A percentile compares a stretch with the other conserved stretches of the same genome.
phyloP scores from a whole-genome alignment of 768 basidiomycete species.

The Boletus sensibilis region DNA sequence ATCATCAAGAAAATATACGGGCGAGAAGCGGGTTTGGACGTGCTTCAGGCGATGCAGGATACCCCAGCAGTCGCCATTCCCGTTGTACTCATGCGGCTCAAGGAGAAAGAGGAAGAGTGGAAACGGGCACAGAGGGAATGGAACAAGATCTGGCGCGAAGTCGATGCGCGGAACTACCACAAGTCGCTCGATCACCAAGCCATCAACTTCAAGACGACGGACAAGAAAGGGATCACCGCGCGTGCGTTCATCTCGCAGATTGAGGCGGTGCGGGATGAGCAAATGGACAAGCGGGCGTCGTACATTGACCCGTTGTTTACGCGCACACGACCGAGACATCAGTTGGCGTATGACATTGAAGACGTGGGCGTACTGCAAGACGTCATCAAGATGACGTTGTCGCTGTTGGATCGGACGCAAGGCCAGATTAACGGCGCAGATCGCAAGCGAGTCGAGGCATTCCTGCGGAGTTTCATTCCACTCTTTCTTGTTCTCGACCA shows the following conservation, averaged over 20 bases:
- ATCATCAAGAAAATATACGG: slow-evolving; percentile 98
- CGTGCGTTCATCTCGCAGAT: slow-evolving; percentile 83
- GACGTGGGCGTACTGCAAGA: slow-evolving; percentile 83
- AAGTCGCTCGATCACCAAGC: slow-evolving; percentile 94
- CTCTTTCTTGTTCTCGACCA: slow-evolving; percentile 77
- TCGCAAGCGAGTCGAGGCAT: slow-evolving; percentile 78
- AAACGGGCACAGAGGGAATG: slow-evolving; percentile 95
- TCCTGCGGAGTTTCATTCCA: slow-evolving; percentile 73
- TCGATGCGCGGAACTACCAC: slow-evolving; percentile 90
- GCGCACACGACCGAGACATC: slow-evolving; percentile 67
- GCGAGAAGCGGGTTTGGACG: slow-evolving; percentile 75
- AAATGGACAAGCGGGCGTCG: slow-evolving; percentile 70
- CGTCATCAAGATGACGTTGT: slow-evolving; percentile 82
- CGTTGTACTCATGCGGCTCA: slow-evolving; percentile 82
- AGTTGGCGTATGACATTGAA: slow-evolving; percentile 75
- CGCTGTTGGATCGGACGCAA: slow-evolving; percentile 86
- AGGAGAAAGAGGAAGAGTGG: slow-evolving; percentile 99
- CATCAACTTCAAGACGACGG: slow-evolving; percentile 83
- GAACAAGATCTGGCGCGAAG: slow-evolving; percentile 99
- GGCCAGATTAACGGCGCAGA: slow-evolving; percentile 70
- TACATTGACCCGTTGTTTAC: slow-evolving; percentile 51
- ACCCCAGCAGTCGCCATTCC: slow-evolving; percentile 85
- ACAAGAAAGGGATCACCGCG: slow-evolving; percentile 79
- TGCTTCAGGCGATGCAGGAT: slow-evolving; percentile 90
- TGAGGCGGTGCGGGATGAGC: slow-evolving; percentile 80